Conservation (phyloP, 2,329 filamentous ascomycete genomes). For the Trichoderma atrobrunneum region DNA sequence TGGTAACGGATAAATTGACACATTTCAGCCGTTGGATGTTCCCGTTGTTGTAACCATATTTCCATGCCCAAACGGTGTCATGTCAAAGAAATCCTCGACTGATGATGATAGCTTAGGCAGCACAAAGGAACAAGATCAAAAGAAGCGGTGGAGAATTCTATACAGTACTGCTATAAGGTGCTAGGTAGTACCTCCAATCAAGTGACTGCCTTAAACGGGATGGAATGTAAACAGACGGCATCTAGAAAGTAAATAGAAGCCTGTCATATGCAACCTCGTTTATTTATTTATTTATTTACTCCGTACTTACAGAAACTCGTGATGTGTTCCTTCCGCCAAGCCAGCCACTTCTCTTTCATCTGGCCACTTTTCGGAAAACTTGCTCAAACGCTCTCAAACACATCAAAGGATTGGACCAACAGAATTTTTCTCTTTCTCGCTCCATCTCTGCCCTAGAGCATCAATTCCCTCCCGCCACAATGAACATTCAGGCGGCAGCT, state of each 20-base stretch:
- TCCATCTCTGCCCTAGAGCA: not conserved
- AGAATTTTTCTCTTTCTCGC: not conserved
- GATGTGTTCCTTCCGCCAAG: not conserved
- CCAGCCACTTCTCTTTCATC: not conserved
- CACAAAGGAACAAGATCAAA: not conserved
- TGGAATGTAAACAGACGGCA: not conserved
- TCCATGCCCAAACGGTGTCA: not conserved
- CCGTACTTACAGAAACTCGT: not conserved
- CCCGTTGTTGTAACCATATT: not conserved
- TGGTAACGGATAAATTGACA: not conserved
- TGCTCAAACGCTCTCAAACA: constrained; percentile 23
- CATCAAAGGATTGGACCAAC: not conserved
- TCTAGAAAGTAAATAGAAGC: not conserved
- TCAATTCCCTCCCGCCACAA: not conserved
- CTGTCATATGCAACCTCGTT: not conserved
- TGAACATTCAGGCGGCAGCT: not conserved
- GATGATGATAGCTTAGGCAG: not conserved
- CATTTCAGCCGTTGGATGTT: not conserved
- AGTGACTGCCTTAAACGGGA: not conserved
- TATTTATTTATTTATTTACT: not conserved
- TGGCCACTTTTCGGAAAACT: constrained; percentile 16
- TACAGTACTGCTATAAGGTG: not conserved
- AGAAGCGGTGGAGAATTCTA: not conserved
- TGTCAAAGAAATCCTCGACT: not conserved
- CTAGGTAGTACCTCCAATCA: not conserved